Evolutionary conservation across 2,329 filamentous ascomycete species (phyloP), one percentile per base, ranked within the genome.

Genomic region (Sporothrix globosa): DNA sequence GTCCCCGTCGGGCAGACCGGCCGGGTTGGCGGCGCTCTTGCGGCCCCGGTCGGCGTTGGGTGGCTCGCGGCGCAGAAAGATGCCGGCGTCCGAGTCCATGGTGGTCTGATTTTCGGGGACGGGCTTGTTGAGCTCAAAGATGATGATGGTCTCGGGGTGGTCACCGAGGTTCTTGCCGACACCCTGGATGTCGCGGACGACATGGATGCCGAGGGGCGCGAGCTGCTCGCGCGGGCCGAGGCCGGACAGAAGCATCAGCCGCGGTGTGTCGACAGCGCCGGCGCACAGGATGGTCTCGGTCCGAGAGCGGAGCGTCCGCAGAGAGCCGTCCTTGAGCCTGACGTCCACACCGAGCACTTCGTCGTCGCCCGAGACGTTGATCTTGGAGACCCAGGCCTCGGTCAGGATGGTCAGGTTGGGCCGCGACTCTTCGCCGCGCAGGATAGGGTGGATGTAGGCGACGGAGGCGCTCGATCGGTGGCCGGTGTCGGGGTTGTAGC

Each of bases 401-500:
- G 93, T 97, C 72, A 97, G 84, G 72, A 97, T 85, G 50, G 92
- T 96, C 78, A 97, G 81, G 82, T 97, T 97, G 17, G 92, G 88
- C 70, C 92, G 86, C 79, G 89, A 88, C 84, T 97, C 92, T 63
- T 93, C 90, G 53, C 92, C 92, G 53, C 91, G 88, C 68, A 97
- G 86, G 77, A 97, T 93, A 48, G 93, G 93, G 81, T 97, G 93
- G 77, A 97, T 94, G 82, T 97, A 97, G 21, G 93, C 93, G 27
- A 97, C 93, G 71, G 91, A 93, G 72, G 93, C 93, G 78, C 91
- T 94, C 82, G 91, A 95, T 73, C 93, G 89, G 76, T 88, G 87
- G 77, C 93, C 92, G 76, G 93, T 90, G 77, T 97, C 93, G 2
- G 93, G 93, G 82, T 97, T 96, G 83, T 97, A 97, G 50, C 92